A percentile compares a stretch with the other conserved stretches of the same genome.
phyloP scores from a whole-genome alignment of 129 eudicot genomes.

The Rutidosis leptorrhynchoides region DNA sequence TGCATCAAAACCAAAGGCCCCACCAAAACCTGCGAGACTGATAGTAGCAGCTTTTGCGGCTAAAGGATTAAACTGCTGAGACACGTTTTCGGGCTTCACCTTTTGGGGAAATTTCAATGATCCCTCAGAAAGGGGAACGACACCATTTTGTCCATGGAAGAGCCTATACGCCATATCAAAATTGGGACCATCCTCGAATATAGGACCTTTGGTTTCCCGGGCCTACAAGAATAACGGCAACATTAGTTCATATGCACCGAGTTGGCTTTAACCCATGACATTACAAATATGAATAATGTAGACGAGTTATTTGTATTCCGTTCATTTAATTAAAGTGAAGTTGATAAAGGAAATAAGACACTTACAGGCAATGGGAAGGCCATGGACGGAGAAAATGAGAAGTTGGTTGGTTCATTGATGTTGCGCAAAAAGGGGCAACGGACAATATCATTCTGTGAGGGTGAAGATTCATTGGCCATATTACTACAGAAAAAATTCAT shows the following conservation, averaged over 20 bases:
- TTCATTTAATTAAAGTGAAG: not conserved
- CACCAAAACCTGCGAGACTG: slow-evolving; percentile 70
- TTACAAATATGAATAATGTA: not conserved
- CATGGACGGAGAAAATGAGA: slow-evolving; percentile 67
- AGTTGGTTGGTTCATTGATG: slow-evolving; percentile 88
- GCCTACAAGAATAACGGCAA: slow-evolving; percentile 33
- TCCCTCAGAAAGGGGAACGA: slow-evolving; percentile 85
- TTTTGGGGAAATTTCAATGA: slow-evolving; percentile 47
- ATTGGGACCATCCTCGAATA: slow-evolving; percentile 97
- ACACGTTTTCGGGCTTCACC: slow-evolving; percentile 41
- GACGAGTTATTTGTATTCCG: not conserved
- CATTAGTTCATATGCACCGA: not conserved
- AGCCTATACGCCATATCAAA: slow-evolving; percentile 92
- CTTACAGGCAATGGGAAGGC: slow-evolving; percentile 81
- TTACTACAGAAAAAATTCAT: slow-evolving; percentile 67
- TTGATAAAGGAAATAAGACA: slow-evolving; percentile 15
- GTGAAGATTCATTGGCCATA: slow-evolving; percentile 49
- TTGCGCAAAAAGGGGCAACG: slow-evolving; percentile 92
- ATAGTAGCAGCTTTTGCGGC: slow-evolving; percentile 98
- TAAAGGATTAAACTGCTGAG: slow-evolving; percentile 86
- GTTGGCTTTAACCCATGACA: not conserved
- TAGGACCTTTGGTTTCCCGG: slow-evolving; percentile 83
- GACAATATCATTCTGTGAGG: slow-evolving; percentile 49
- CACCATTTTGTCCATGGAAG: slow-evolving; percentile 94
- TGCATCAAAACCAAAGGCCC: slow-evolving; percentile 80